phyloP scores from a whole-genome alignment of 2,329 filamentous ascomycete genomes.

The Thermoascus crustaceus region DNA sequence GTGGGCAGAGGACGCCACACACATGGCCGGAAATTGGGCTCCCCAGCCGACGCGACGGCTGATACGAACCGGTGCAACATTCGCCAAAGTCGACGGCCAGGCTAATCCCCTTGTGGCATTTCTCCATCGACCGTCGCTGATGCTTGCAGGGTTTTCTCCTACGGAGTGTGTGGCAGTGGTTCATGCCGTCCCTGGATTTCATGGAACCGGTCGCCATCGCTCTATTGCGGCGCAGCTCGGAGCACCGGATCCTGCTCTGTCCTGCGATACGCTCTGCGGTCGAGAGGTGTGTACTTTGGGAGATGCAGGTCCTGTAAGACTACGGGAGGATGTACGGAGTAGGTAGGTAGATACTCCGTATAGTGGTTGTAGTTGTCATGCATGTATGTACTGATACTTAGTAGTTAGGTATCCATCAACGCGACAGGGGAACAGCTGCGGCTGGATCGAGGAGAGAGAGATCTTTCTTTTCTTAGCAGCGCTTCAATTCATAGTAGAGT shows the following conservation, averaged over 20 bases:
- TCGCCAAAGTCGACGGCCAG: background rate
- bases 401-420: too few species aligned
- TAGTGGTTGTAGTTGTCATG: too few species aligned
- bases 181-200: constrained; percentile 1
- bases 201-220: too few species aligned
- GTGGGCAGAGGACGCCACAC: constrained; percentile 5
- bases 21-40: constrained; percentile 3
- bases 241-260: background rate
- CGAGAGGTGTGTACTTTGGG: background rate
- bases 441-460: too few species aligned
- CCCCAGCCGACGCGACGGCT: constrained; percentile 1
- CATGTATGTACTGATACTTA: too few species aligned
- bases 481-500: too few species aligned
- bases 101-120: constrained; percentile 3
- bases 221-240: constrained; percentile 1
- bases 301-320: background rate
- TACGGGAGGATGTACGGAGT: too few species aligned
- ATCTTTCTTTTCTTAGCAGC: too few species aligned
- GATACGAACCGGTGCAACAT: constrained; percentile 3
- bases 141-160: background rate
- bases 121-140: constrained; percentile 1
- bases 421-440: too few species aligned
- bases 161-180: background rate
- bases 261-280: background rate
- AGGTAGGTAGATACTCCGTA: too few species aligned